Base-by-base conservation (phyloP, 148 eudicot species). In the Simmondsia chinensis region DNA sequence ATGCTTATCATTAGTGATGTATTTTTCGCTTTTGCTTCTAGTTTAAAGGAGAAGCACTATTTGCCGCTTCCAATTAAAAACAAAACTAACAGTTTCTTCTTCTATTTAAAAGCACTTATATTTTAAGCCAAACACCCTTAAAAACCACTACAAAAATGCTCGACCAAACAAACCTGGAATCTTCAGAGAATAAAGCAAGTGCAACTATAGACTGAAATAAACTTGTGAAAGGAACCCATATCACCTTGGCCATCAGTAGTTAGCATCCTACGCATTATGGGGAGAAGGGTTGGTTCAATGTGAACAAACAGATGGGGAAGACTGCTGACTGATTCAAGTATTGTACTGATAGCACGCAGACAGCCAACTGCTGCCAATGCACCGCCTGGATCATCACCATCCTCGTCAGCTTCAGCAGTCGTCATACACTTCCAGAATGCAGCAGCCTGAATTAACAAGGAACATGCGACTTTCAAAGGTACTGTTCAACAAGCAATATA, bases 191-290 rank as follows among this genome's bases (percentile, higher is more conserved):
- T n/a, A n/a, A n/a, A n/a, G n/a, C n/a, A n/a, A n/a, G n/a, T n/a
- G n/a, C n/a, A n/a, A 33, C 23, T 28, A 32, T 26, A 7, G 20
- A 43, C n/a, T 15, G 21, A 39, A 57, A 15, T 15, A 31, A 16
- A 1, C 3, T 9, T 5, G 11, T 23, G 27, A 20, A 35, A 16
- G 21, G 39, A 29, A 60, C 9, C 25, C 34, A 28, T 54, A 93
- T n/a, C n/a, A n/a, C 99, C 99, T 75, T 93, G 99, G 20, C 99
- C 99, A 86, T 93, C 99, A 34, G 89, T 76, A 46, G 99, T 93
- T 61, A 93, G 69, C 99, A 93, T 93, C 70, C 83, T 77, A 4
- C 73, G 83, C 99, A 93, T 86, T 59, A 93, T 93, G 15, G 99
- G 96, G 52, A 93, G 79, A 38, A 93, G 63, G 33, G 74, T 86